Evolutionary conservation across 371 early-diverging fungal species (phyloP), one percentile per base, ranked within the genome.

Genomic region (Smittium culicis): DNA sequence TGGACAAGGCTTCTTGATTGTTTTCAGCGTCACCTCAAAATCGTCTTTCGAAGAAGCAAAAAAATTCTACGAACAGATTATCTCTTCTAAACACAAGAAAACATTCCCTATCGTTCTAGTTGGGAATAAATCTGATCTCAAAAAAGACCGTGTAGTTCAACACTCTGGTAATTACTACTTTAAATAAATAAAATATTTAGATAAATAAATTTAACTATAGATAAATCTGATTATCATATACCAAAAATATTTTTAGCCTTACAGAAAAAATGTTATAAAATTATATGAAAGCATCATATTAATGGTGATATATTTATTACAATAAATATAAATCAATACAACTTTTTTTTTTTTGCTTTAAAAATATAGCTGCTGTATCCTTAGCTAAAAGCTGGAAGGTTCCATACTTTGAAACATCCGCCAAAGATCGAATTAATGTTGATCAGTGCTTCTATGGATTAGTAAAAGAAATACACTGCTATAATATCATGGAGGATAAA

Each of bases 121-220:
- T 11, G 98, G 89, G 33, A 98, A 98, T 84, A 98, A 98, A 80
- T 89, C 86, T 68, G 97, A 98, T 81, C 75, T 94, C 65, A 86
- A 85, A 55, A 70, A 74, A 28, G 85, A 91, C 64, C 80, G 95
- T 64, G 83, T 85, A 33, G 91, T 98, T 14, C 75, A 83, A 1
- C 81, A 66, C 29, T 1, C 88, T 20, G 94, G 67, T 66, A 66
- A 32, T 29, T 8, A 5, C 8, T 59, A 8, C 34, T 30, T 60
- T 20, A 32, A 34, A 34, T 60, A 34, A n/a, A n/a, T n/a, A n/a
- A n/a, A n/a, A n/a, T n/a, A n/a, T n/a, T n/a, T n/a, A n/a, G n/a
- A n/a, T n/a, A n/a, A n/a, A n/a, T n/a, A n/a, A n/a, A n/a, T n/a
- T n/a, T n/a, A n/a, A n/a, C n/a, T n/a, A n/a, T n/a, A n/a, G n/a